Evolutionary conservation across 129 eudicot species (phyloP).

Genomic region (Pulicaria dysenterica): DNA sequence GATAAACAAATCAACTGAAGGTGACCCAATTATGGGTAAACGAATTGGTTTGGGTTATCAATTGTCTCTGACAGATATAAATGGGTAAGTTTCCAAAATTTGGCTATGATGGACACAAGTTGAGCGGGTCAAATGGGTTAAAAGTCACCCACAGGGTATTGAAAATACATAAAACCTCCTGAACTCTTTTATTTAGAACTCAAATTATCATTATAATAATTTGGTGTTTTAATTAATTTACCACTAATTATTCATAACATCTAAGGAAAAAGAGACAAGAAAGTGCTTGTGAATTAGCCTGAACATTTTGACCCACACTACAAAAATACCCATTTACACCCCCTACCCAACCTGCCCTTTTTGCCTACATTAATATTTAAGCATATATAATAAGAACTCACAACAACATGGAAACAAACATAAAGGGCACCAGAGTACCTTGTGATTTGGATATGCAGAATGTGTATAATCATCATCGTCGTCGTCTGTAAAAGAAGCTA

Average conservation of each 20-base stretch:
- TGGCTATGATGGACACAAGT: background rate
- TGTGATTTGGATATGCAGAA: constrained; percentile 50
- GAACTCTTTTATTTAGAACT: background rate
- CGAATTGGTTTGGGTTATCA: background rate
- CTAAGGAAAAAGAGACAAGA: background rate
- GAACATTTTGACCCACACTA: background rate
- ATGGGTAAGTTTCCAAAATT: background rate
- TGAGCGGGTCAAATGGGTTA: background rate
- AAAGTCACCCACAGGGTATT: background rate
- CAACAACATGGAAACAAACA: background rate
- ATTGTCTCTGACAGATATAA: background rate
- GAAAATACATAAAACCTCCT: background rate
- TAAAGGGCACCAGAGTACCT: constrained; percentile 40
- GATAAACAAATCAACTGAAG: constrained; percentile 1
- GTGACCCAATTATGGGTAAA: background rate
- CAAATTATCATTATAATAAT: background rate
- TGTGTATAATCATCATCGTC: constrained; percentile 48
- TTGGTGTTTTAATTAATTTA: background rate
- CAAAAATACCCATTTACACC: background rate
- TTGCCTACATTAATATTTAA: background rate
- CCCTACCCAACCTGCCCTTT: background rate
- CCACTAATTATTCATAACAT: background rate
- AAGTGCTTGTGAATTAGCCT: background rate
- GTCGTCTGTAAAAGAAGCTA: constrained; percentile 74
- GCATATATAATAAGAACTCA: constrained; percentile 1